phyloP scores from a whole-genome alignment of 257 asterid genomes.

The Craterostigma plantagineum region DNA sequence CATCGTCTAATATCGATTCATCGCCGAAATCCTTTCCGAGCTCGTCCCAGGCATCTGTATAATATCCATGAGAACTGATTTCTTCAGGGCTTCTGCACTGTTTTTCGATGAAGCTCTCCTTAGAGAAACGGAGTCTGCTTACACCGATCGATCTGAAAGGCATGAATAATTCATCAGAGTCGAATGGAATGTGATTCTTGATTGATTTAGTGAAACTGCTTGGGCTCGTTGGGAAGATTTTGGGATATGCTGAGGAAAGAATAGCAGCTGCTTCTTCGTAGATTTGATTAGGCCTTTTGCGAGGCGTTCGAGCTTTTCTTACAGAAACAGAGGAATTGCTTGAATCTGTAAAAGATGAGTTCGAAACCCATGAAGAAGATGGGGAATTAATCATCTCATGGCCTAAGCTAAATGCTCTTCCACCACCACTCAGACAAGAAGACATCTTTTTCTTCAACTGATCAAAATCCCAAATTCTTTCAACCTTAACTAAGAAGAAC shows the following conservation, averaged over 20 bases:
- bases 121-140: too few species aligned
- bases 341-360: slow-evolving; percentile 55
- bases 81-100: too few species aligned
- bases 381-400: slow-evolving; percentile 50
- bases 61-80: slow-evolving; percentile 16
- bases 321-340: slow-evolving; percentile 50
- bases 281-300: slow-evolving; percentile 78
- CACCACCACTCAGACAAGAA: slow-evolving; percentile 47
- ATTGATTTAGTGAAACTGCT: slow-evolving; percentile 3
- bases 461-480: too few species aligned
- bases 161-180: slow-evolving; percentile 36
- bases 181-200: slow-evolving; percentile 18
- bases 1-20: slow-evolving; percentile 62
- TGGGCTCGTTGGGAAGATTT: slow-evolving; percentile 42
- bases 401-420: slow-evolving; percentile 36
- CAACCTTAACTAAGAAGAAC: too few species aligned
- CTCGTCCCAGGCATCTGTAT: slow-evolving; percentile 14
- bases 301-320: slow-evolving; percentile 66
- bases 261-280: slow-evolving; percentile 78
- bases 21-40: slow-evolving; percentile 36
- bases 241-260: slow-evolving; percentile 58
- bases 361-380: slow-evolving; percentile 43
- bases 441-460: slow-evolving; percentile 20
- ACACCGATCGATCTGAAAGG: slow-evolving; percentile 13
- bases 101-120: slow-evolving; percentile 9